Evolutionary conservation across 1,284 basidiomycete species (phyloP), one percentile per base, ranked within the genome.

Genomic region (Rhodofomes roseus): DNA sequence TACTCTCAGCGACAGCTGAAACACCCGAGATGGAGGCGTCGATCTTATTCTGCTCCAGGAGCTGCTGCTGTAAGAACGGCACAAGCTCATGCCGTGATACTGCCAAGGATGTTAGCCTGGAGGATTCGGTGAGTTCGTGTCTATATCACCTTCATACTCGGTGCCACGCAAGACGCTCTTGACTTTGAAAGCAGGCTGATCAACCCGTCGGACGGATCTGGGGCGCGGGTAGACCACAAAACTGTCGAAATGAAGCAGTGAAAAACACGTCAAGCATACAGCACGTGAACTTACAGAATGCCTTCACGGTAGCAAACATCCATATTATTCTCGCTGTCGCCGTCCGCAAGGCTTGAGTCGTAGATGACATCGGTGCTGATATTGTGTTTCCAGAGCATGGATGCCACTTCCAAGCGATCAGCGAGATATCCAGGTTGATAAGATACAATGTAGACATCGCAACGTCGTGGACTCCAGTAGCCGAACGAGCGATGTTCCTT

Each of bases 331-430:
- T 89, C 87, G 61, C 83, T 79, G 56, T 88, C 85, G 6, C 75
- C 71, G 60, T 86, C 84, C 2, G 77, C 75, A 44, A 92, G 71
- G 11, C 83, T 86, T 5, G 81, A 80, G 62, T 93, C 91, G 67
- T 95, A 95, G 85, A 94, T 93, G 61, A 95, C 75, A 73, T 95
- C 93, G 0, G 92, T 89, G 63, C 90, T 90, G 68, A 95, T 93
- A 55, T 84, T 84, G 66, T 92, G 81, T 63, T 86, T 81, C 93
- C 93, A 95, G 25, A 95, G 76, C 62, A 89, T 81, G 2, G 89
- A 77, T 8, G 86, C 89, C 16, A 94, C 81, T 67, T 95, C 90
- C 22, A 95, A 79, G 31, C 93, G 81, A 54, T 92, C 90, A 61
- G 86, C 81, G 27, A 95, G 74, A 66, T 87, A 81, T 12, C 92